These are phyloP conservation scores for Kokia cookei DNA, from an alignment of 441 rosid genomes.

Conservation along the genomic window DNA sequence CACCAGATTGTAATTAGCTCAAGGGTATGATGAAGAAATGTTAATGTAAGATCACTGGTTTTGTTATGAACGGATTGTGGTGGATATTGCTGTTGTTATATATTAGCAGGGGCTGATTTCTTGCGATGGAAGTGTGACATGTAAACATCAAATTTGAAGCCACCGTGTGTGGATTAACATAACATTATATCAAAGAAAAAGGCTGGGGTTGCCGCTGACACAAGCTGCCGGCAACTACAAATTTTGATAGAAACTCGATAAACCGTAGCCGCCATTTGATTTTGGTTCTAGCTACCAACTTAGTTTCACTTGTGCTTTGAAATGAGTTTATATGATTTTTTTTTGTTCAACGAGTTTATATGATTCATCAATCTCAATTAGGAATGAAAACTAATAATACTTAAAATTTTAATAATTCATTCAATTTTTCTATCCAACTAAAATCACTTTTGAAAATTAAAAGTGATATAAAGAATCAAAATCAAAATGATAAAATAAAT, in stretches of 20 bases:
- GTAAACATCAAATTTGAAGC: neutral
- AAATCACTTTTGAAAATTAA: too few relatives aligned
- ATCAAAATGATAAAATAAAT: too few relatives aligned
- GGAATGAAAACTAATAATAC: too few relatives aligned
- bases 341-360: too few relatives aligned
- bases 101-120: neutral
- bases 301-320: too few relatives aligned
- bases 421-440: too few relatives aligned
- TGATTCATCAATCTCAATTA: too few relatives aligned
- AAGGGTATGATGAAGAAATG: neutral
- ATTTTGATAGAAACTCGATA: neutral
- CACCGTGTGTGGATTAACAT: neutral
- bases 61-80: neutral
- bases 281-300: too few relatives aligned
- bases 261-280: too few relatives aligned
- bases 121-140: conserved; percentile 1
- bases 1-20: neutral
- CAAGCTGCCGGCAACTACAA: neutral
- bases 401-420: too few relatives aligned
- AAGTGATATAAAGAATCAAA: too few relatives aligned
- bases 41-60: neutral
- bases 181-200: neutral
- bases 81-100: neutral
- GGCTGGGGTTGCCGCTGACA: neutral
- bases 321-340: too few relatives aligned